phyloP scores from a whole-genome alignment of 345 rosid genomes.

The Rhodamnia rubescens region DNA sequence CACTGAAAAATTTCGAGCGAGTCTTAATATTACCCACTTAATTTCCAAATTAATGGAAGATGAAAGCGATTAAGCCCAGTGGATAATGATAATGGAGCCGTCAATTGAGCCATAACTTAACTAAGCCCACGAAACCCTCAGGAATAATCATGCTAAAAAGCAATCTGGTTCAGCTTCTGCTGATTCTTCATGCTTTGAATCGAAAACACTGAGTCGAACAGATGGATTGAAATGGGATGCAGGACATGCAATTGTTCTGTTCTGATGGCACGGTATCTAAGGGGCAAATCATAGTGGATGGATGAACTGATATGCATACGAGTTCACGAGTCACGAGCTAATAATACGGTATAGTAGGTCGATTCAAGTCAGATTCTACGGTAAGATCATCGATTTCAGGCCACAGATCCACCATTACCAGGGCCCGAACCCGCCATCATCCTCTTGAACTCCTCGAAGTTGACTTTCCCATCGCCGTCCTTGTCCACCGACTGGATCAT shows the following conservation, averaged over 20 bases:
- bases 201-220: neutral
- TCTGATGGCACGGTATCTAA: neutral
- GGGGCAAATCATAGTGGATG: neutral
- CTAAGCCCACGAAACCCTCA: neutral
- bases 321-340: neutral
- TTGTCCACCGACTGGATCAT: slow-evolving; percentile 29
- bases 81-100: neutral
- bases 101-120: neutral
- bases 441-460: slow-evolving; percentile 31
- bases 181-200: neutral
- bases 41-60: neutral
- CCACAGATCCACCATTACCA: neutral
- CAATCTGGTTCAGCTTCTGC: neutral
- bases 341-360: neutral
- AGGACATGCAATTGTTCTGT: fast-evolving
- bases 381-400: neutral
- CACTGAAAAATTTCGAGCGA: neutral
- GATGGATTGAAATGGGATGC: neutral
- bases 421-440: slow-evolving; percentile 14
- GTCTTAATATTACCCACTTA: neutral
- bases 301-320: neutral
- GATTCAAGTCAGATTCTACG: neutral
- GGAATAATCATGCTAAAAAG: neutral
- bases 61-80: neutral
- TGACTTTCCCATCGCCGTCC: slow-evolving; percentile 27